Base-by-base conservation (phyloP, 768 basidiomycete species). In the Clathrus columnatus region DNA sequence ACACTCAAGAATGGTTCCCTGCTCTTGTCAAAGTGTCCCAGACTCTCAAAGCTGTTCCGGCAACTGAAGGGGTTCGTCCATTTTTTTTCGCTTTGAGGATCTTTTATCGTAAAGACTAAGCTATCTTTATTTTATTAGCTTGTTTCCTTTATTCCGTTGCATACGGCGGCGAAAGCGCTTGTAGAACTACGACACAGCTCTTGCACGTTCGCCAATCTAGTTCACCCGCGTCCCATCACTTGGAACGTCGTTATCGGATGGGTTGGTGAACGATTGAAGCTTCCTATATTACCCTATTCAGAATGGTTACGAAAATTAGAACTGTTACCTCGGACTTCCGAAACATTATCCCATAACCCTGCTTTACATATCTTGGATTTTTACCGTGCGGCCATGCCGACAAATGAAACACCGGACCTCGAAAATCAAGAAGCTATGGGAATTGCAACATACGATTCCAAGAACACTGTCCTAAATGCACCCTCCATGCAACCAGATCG, bases 1-100 rank as follows among this genome's bases (percentile, higher is more conserved):
- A 62, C 36, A 61, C 62, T 23, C 60, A 61, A 1, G 70, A 71
- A 23, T 80, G 78, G 78, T 60, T 78, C 26, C 76, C 78, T 16
- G 67, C 70, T 32, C 62, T 78, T 3, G 66, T 74, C 16, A 66
- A 71, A 51, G 68, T 70, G 0, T 68, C 69, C 46, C n/a, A 67
- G 50, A 52, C 53, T 43, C 51, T 71, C 7, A 67, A 66, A 48
- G 59, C 56, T 16, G 53, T 73, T 5, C 69, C 70, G 6, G 49
- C 60, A 8, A 21, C 54, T 17, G 14, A 51, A n/a, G 60, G 54
- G 16, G 59, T 61, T 47, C 32, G 58, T 52, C 4, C 5, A 41
- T 14, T n/a, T 28, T 45, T 26, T 16, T 7, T 50, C 21, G 24
- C 10, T 20, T 48, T 18, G n/a, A 20, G 16, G 7, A 50, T 50